Base-by-base conservation (phyloP, 129 eudicot genomes). In the Saposhnikovia divaricata region DNA sequence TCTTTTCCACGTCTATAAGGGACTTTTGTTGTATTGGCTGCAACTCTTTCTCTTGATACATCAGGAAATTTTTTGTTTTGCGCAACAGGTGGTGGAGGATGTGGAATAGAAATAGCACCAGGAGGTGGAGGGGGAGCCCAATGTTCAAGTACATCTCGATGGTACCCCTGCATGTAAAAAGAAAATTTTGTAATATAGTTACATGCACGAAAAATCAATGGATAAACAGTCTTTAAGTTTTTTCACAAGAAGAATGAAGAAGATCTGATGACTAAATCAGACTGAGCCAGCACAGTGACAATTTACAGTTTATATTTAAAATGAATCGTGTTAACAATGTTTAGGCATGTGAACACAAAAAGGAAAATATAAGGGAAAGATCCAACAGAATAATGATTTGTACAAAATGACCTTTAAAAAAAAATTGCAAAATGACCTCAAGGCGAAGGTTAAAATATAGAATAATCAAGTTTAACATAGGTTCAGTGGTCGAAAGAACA, bases 101-200 rank as follows among this genome's bases (percentile, higher is more conserved):
- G 78, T 18, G 19, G 14, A 5, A 27, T 5, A 74, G 38, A 10
- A 72, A 7, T n/a, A 27, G 25, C 40, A 14, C 18, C n/a, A 45
- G 78, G 78, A 25, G 78, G 78, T 9, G 78, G 78, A 45, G 78
- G 78, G 19, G 78, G 42, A 27, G 78, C 23, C 78, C 78, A 74
- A 74, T 74, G 78, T 23, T 74, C 78, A 2, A 74, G 78, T 51
- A 74, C 59, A 27, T 74, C 78, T 27, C 78, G 31, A 46, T 74
- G 78, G 78, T 74, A 74, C 23, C 78, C 78, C 78, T 74, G 78
- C 59, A 74, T 13, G 14, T 42, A 43, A 44, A 10, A 3, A 43
- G 27, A 12, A 70, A 21, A 44, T 3, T 21, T 74, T 11, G 39
- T 1, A 45, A 25, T 39, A n/a, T 12, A 21, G 21, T 21, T 23